phyloP scores from a whole-genome alignment of 2,329 filamentous ascomycete species.

The Cercospora sesami region DNA sequence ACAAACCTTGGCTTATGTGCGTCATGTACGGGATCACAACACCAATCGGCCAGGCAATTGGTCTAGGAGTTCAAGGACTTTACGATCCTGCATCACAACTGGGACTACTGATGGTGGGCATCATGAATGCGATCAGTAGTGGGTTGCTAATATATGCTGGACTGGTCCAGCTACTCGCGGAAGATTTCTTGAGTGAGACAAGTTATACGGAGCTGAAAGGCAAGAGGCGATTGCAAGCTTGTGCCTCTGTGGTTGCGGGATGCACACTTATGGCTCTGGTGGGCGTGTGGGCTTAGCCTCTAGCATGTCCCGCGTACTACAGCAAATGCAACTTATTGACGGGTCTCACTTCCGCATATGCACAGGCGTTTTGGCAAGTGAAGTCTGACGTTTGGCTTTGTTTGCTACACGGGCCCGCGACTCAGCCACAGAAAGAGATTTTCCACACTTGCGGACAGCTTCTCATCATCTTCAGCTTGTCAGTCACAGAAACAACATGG shows the following conservation, averaged over 20 bases:
- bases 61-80: constrained; percentile 51
- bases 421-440: no score
- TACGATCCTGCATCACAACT: constrained; percentile 52
- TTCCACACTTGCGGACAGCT: no score
- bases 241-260: constrained; percentile 60
- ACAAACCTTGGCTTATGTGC: constrained; percentile 72
- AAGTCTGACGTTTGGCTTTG: no score
- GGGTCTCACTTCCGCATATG: no score
- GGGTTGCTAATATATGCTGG: constrained; percentile 53
- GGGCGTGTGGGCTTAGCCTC: constrained; percentile 60
- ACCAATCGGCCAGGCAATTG: constrained; percentile 53
- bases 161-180: constrained; percentile 52
- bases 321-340: no score
- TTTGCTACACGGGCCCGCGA: no score
- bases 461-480: no score
- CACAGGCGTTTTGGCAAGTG: no score
- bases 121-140: constrained; percentile 53
- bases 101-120: constrained; percentile 52
- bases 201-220: constrained; percentile 63
- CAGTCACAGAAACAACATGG: background rate
- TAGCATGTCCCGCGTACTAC: no score
- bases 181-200: constrained; percentile 60
- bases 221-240: constrained; percentile 61
- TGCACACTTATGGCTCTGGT: constrained; percentile 66
- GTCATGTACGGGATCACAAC: constrained; percentile 62